Conservation (phyloP, 2,329 filamentous ascomycete genomes). For the Claviceps sp. region DNA sequence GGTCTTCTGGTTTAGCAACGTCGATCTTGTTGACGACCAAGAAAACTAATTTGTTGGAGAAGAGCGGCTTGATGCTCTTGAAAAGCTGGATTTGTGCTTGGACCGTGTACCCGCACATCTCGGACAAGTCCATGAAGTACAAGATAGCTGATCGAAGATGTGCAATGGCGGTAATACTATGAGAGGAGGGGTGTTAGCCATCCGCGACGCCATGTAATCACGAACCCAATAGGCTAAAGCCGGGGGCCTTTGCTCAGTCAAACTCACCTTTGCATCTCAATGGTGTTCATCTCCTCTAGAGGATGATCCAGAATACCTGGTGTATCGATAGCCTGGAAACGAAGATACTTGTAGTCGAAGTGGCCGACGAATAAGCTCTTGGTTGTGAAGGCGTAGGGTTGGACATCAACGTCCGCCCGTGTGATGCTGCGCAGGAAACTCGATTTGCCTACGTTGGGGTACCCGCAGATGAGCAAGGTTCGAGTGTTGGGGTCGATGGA, state of each 20-base stretch:
- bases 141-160: conserved; percentile 90
- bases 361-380: conserved; percentile 96
- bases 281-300: conserved; percentile 98
- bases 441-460: conserved; percentile 95
- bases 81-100: conserved; percentile 88
- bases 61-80: conserved; percentile 91
- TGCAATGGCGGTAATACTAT: conserved; percentile 82
- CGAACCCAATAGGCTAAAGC: neutral
- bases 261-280: conserved; percentile 70
- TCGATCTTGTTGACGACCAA: conserved; percentile 98
- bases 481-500: conserved; percentile 97
- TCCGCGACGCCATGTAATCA: neutral
- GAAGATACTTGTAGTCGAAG: conserved; percentile 73
- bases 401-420: conserved; percentile 88
- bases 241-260: too few species aligned
- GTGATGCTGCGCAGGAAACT: conserved; percentile 89
- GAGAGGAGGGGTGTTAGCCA: conserved; percentile 16
- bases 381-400: conserved; percentile 97
- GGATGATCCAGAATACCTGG: conserved; percentile 97
- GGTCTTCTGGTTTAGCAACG: conserved; percentile 72
- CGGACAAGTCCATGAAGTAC: conserved; percentile 96
- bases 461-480: conserved; percentile 91
- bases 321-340: conserved; percentile 75
- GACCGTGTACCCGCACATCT: conserved; percentile 93
- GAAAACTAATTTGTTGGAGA: conserved; percentile 94